These are phyloP conservation scores for Aspergillus sclerotiicarbonarius DNA, from an alignment of 495 filamentous ascomycete genomes.

Conservation along the genomic window DNA sequence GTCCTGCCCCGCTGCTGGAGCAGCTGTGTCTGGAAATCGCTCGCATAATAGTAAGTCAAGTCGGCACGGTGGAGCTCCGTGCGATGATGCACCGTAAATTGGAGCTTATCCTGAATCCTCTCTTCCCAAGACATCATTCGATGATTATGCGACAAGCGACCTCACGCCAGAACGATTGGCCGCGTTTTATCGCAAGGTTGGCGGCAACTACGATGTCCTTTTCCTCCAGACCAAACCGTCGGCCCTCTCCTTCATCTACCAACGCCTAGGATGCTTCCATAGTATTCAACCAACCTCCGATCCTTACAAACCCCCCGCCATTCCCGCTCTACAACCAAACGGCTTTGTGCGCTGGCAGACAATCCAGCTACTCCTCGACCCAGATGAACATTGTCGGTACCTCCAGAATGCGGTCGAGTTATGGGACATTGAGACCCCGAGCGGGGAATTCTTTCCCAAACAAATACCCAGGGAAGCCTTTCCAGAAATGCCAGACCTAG, in stretches of 20 bases:
- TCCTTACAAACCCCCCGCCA: slow-evolving; percentile 68
- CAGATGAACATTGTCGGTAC: slow-evolving; percentile 82
- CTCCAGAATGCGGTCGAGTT: slow-evolving; percentile 75
- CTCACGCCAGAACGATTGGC: slow-evolving; percentile 83
- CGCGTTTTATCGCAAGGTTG: slow-evolving; percentile 81
- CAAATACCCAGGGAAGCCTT: slow-evolving; percentile 74
- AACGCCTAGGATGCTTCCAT: slow-evolving; percentile 84
- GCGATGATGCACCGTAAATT: slow-evolving; percentile 1
- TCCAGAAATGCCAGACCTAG: slow-evolving; percentile 68
- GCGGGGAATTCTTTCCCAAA: slow-evolving; percentile 74
- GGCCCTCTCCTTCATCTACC: slow-evolving; percentile 87
- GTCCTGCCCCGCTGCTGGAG: slow-evolving; percentile 71
- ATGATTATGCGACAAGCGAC: slow-evolving; percentile 59
- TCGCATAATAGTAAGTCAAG: slow-evolving; percentile 74
- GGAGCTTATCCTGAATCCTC: slow-evolving; percentile 7
- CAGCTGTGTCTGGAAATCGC: slow-evolving; percentile 77
- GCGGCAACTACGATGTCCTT: slow-evolving; percentile 84
- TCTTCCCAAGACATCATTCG: slow-evolving; percentile 51
- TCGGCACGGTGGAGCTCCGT: slow-evolving; percentile 19
- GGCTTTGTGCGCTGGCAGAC: slow-evolving; percentile 95
- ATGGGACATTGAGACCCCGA: slow-evolving; percentile 72
- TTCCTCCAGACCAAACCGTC: slow-evolving; percentile 75
- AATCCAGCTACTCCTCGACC: slow-evolving; percentile 84
- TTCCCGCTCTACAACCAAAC: slow-evolving; percentile 76
- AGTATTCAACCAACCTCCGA: slow-evolving; percentile 67